Base-by-base conservation (phyloP, 345 rosid species). In the Arabidopsis arenosa region DNA sequence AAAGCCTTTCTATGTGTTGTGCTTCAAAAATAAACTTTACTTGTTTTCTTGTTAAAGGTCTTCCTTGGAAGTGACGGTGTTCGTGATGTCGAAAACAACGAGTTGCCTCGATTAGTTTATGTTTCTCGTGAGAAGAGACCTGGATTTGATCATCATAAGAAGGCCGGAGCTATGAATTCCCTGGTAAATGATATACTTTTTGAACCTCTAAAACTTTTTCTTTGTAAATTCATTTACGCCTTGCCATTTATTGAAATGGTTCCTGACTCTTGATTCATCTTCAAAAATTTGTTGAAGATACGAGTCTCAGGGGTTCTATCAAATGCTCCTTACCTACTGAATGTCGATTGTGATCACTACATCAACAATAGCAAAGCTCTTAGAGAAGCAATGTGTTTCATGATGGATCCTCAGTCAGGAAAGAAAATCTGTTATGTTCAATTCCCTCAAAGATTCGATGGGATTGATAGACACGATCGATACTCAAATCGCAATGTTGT, bases 61-160 rank as follows among this genome's bases (percentile, higher is more conserved):
- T 93, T 95, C 86, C 97, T 95, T 69, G 98, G 99, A 66, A 84
- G 92, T 54, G 85, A 79, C 33, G 97, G 95, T 59, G 96, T 88
- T 39, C 79, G 85, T 10, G 99, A 95, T 71, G 80, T 83, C 3
- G 97, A 87, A 80, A 93, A 88, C 70, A 87, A 90, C 59, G 96
- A 95, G 75, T 79, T 95, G 41, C 99, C 99, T 72, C 88, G 94
- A 44, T 81, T 95, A 69, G 97, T 95, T 53, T 95, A 95, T 78
- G 99, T 92, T 69, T 94, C 98, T 79, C 98, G 98, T 85, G 98
- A 94, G 86, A 95, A 95, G 80, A 86, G 99, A 74, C 99, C 99
- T 1, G 97, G 99, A 11, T 95, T 92, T 81, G 99, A 95, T 12
- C 99, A 95, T 76, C 99, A 95, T 64, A 95, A 95, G 73, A 95